Percentiles rank a stretch among this genome's conserved stretches.
These are phyloP conservation scores for Puccinia polysora DNA, from an alignment of 1,284 basidiomycete species.

Conservation along the genomic window DNA sequence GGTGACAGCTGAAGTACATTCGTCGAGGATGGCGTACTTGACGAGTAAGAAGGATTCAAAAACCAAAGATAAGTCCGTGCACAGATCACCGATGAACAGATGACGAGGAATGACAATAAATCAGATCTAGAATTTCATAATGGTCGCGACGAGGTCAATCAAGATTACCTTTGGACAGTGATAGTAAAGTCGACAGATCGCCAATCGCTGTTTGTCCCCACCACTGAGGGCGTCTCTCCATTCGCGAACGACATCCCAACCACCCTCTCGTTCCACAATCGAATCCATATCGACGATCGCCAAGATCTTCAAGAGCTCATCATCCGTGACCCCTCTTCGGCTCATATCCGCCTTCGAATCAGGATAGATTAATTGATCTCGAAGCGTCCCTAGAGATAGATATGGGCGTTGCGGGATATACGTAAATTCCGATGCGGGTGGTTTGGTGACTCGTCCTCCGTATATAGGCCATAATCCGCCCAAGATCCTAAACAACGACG, in stretches of 20 bases:
- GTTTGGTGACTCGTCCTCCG: constrained; percentile 88
- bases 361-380: constrained; percentile 80
- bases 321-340: constrained; percentile 69
- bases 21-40: constrained; percentile 96
- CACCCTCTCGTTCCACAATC: constrained; percentile 91
- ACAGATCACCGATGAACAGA: no score
- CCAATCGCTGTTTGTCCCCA: constrained; percentile 68
- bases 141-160: no score
- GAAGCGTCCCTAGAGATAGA: constrained; percentile 81
- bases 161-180: constrained; percentile 81
- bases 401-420: constrained; percentile 95
- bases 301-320: constrained; percentile 69
- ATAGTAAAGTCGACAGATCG: constrained; percentile 95
- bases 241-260: constrained; percentile 80
- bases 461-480: constrained; percentile 97
- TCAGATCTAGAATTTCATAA: no score
- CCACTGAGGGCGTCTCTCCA: constrained; percentile 88
- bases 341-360: constrained; percentile 73
- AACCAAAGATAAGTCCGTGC: no score
- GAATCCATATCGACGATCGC: constrained; percentile 76
- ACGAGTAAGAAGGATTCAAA: no score
- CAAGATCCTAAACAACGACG: constrained; percentile 84
- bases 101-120: no score
- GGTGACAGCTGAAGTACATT: constrained; percentile 90
- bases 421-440: constrained; percentile 80